Evolutionary conservation across 495 filamentous ascomycete genomes (phyloP), one percentile per base, ranked within the genome.

Genomic region (Aspergillus panamensis): DNA sequence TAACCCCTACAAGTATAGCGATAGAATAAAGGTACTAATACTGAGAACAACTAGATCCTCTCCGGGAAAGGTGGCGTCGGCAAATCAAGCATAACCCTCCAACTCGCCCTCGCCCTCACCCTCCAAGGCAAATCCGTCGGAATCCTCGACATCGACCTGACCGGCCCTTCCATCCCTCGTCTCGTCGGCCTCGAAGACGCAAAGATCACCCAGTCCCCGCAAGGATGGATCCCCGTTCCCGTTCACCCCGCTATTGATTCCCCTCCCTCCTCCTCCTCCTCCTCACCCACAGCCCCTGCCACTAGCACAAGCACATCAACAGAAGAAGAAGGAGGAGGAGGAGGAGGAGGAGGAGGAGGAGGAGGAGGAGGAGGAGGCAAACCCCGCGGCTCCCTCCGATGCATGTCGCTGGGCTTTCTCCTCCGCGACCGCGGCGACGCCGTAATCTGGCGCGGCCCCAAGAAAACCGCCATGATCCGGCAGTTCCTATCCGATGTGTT

Each of bases 391-490:
- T 79, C 87, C 17, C 83, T 97, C 35, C 82, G 84, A 55, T 92
- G 90, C 74, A 97, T 97, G 89, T 95, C 90, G 50, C 82, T 98
- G 1, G 94, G 91, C 21, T 96, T 98, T 69, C 81, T 98, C 20
- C 83, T 98, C 13, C 85, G 85, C 31, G 80, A 86, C 51, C 80
- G 93, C 63, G 88, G 86, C 59, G 91, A 96, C 63, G 92, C 92
- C 3, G 91, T 98, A 1, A 91, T 98, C 55, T 98, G 94, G 94
- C 85, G 94, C 47, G 94, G 94, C 0, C 94, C 94, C 1, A 98
- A 98, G 74, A 98, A 98, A 75, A 98, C 95, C 8, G 95, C 95
- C 30, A 97, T 98, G 94, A 92, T 98, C 42, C 87, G 90, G 31
- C 94, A 98, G 66, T 97, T 98, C 66, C 77, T 97, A 21, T 85